Percentiles rank a stretch among this genome's conserved stretches.
Conservation (phyloP, 495 filamentous ascomycete genomes). For the Hypoxylon lienhwacheense region DNA sequence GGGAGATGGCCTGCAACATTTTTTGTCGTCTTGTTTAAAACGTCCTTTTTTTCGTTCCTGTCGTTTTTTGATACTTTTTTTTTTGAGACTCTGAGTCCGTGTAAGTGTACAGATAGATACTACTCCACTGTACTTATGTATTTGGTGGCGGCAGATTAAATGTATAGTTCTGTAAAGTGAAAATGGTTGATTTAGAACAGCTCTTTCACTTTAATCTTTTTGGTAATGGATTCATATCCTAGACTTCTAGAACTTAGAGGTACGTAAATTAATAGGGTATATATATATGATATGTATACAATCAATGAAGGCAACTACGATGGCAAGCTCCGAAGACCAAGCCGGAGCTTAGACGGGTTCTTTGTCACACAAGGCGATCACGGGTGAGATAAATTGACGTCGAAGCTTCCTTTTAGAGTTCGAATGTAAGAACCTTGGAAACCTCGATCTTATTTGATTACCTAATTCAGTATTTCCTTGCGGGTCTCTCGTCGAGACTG, state of each 20-base stretch:
- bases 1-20: conserved; percentile 43
- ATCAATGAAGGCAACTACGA: not conserved
- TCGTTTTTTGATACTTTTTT: not conserved
- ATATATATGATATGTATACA: not conserved
- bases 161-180: not conserved
- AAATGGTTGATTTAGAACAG: not conserved
- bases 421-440: conserved; percentile 3
- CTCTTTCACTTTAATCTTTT: not conserved
- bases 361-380: conserved; percentile 32
- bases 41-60: not conserved
- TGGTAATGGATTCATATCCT: not conserved
- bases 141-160: too few species aligned
- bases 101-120: too few species aligned
- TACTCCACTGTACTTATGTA: too few species aligned
- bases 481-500: not conserved
- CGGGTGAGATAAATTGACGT: conserved; percentile 13
- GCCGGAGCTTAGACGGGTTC: conserved; percentile 18
- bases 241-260: too few species aligned
- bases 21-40: not conserved
- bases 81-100: not conserved
- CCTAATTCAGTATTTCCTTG: conserved; percentile 21
- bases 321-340: conserved; percentile 25
- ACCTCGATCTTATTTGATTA: too few species aligned
- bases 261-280: too few species aligned
- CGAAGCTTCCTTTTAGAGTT: conserved; percentile 19